Evolutionary conservation across 305 asterid species (phyloP).

Genomic region (Coffea humblotiana): DNA sequence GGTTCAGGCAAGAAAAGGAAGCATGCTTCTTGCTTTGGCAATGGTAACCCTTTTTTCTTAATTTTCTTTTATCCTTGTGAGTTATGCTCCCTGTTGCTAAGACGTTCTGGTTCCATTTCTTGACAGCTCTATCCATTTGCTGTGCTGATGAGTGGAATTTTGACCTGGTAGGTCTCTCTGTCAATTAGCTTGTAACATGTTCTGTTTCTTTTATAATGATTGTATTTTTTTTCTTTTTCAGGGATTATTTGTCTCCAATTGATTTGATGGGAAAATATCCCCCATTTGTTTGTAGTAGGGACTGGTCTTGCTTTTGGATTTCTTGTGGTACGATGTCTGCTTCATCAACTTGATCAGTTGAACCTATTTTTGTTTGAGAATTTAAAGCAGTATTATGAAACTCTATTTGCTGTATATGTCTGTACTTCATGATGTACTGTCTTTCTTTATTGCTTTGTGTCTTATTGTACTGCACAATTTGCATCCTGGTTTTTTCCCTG

Average conservation of each 20-base stretch:
- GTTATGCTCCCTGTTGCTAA: constrained; percentile 6
- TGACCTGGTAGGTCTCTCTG: constrained; percentile 37
- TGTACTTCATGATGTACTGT: not conserved
- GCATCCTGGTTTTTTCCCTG: not conserved
- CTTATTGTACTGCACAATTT: not conserved
- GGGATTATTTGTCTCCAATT: constrained; percentile 81
- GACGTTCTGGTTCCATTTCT: constrained; percentile 11
- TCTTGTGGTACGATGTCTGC: constrained; percentile 75
- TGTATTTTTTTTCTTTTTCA: constrained; percentile 29
- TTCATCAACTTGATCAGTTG: constrained; percentile 13
- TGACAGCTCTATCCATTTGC: constrained; percentile 72
- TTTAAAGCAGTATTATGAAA: not conserved
- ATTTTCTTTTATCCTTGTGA: not conserved
- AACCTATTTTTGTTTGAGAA: not conserved
- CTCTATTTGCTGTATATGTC: not conserved
- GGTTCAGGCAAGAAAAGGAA: constrained; percentile 80
- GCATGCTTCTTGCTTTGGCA: constrained; percentile 79
- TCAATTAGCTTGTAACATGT: constrained; percentile 10
- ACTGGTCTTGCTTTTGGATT: constrained; percentile 89
- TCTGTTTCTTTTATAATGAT: constrained; percentile 23
- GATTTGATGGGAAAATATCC: constrained; percentile 68
- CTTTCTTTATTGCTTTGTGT: not conserved
- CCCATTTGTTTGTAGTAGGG: constrained; percentile 64
- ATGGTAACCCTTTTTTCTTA: constrained; percentile 52
- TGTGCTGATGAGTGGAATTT: constrained; percentile 73